phyloP scores from a whole-genome alignment of 1,284 basidiomycete genomes.

The Leccinum pachyderme region DNA sequence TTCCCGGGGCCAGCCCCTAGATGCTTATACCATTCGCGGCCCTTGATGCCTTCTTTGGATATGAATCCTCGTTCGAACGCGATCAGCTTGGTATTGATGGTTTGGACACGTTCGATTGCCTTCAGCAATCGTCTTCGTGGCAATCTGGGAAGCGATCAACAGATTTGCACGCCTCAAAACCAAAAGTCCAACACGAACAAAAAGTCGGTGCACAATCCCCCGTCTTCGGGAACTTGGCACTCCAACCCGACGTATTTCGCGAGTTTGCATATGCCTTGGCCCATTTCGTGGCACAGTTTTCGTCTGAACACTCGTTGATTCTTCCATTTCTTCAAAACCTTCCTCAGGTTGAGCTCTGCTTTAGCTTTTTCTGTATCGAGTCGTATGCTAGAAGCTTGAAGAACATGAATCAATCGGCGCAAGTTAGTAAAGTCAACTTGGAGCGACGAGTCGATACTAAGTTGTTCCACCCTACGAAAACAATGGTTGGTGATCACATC shows the following conservation, averaged over 20 bases:
- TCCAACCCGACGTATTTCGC: neutral
- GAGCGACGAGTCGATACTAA: neutral
- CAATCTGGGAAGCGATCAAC: neutral
- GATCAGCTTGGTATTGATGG: conserved; percentile 57
- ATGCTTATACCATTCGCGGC: conserved; percentile 71
- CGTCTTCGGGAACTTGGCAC: neutral
- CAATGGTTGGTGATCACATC: neutral
- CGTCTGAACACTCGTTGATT: neutral
- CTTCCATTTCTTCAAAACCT: neutral
- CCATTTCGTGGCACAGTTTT: neutral
- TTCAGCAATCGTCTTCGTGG: conserved; percentile 13
- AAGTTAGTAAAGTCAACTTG: conserved; percentile 26
- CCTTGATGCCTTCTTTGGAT: conserved; percentile 61
- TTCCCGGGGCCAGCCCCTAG: conserved; percentile 76
- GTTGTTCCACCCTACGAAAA: conserved; percentile 33
- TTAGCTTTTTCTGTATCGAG: conserved; percentile 54
- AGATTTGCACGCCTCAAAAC: neutral
- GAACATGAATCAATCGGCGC: conserved; percentile 45
- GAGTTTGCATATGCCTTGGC: conserved; percentile 34
- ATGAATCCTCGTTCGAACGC: conserved; percentile 75
- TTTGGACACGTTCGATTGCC: conserved; percentile 48
- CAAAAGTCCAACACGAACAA: neutral
- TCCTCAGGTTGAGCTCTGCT: conserved; percentile 22
- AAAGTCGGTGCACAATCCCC: neutral
- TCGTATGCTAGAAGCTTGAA: conserved; percentile 50